Conservation (phyloP, 1,139 yeast species). For the Geotrichum aggregatum region DNA sequence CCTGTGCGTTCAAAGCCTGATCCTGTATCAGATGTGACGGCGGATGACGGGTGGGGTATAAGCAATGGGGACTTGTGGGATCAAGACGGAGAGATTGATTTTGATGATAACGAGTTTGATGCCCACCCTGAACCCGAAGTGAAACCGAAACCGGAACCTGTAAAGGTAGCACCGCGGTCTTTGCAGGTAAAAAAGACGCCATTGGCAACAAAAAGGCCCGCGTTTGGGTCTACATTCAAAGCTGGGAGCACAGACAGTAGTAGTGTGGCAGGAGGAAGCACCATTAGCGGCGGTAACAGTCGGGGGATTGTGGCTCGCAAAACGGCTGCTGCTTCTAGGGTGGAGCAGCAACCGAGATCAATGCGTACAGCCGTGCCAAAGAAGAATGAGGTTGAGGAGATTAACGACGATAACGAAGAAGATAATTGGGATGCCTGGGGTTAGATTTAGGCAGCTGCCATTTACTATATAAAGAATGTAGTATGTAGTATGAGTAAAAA, state of each 20-base stretch:
- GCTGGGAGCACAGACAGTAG: background rate
- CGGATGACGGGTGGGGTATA: constrained; percentile 14
- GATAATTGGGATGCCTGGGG: constrained; percentile 22
- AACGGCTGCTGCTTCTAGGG: background rate
- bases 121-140: background rate
- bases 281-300: no score
- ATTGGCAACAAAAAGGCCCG: background rate
- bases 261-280: background rate
- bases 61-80: constrained; percentile 6
- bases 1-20: background rate
- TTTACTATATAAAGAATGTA: no score
- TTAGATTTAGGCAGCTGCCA: constrained; percentile 13
- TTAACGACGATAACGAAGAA: constrained; percentile 14
- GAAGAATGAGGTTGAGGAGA: background rate
- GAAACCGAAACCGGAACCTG: constrained; percentile 7
- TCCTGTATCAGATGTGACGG: background rate
- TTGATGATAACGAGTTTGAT: constrained; percentile 23
- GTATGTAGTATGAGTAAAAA: no score
- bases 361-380: constrained; percentile 2
- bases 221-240: constrained; percentile 17
- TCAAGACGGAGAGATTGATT: constrained; percentile 20
- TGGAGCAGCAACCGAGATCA: background rate
- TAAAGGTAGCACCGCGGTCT: background rate
- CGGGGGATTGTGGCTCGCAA: background rate
- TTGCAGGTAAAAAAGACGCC: background rate